Evolutionary conservation across 2,329 filamentous ascomycete species (phyloP).

Genomic region (Falciphora oryzae): DNA sequence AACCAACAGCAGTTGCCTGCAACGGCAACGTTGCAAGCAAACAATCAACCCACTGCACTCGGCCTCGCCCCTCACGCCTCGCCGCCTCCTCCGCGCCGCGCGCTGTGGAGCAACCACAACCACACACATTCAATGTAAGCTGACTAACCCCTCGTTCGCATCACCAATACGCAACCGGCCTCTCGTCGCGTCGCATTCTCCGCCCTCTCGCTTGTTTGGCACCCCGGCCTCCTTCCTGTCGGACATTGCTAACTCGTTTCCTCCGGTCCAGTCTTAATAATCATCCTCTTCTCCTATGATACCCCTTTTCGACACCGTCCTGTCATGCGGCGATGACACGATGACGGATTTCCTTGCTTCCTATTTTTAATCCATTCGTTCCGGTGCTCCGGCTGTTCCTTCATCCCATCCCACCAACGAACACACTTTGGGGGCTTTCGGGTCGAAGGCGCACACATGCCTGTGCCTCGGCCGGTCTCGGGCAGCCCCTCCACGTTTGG

Average conservation of each 20-base stretch:
- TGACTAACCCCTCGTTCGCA: constrained; percentile 3
- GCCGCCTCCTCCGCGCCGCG: neutral
- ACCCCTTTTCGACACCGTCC: neutral
- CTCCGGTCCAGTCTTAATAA: neutral
- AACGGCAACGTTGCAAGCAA: neutral
- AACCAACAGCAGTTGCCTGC: neutral
- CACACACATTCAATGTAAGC: constrained; percentile 4
- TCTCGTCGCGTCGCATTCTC: no score
- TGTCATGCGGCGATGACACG: neutral
- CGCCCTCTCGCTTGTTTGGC: no score
- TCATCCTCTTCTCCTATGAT: constrained; percentile 1
- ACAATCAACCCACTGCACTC: neutral
- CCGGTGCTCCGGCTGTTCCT: neutral
- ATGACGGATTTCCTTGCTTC: neutral
- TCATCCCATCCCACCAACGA: neutral
- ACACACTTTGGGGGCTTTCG: neutral
- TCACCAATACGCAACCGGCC: neutral
- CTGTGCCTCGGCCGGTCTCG: neutral
- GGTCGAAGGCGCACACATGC: neutral
- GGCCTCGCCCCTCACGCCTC: neutral
- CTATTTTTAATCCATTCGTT: neutral
- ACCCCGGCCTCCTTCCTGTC: neutral
- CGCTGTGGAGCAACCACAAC: neutral
- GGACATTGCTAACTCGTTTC: constrained; percentile 8
- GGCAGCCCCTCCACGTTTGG: neutral